Evolutionary conservation across 148 eudicot genomes (phyloP), one percentile per base, ranked within the genome.

Genomic region (Diospyros lotus): DNA sequence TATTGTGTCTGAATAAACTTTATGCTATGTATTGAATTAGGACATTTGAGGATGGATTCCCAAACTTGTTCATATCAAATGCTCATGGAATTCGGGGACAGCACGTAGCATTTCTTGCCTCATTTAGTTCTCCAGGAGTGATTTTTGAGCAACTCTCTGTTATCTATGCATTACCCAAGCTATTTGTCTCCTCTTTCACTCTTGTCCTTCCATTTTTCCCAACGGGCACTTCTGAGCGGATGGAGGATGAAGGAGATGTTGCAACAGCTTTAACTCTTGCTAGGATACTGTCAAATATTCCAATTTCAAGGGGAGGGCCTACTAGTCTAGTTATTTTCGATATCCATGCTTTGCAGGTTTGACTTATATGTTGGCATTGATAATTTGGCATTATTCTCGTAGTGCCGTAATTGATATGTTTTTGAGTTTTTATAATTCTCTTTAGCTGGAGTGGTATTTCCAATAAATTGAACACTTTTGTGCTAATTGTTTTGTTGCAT

Each of bases 191-290:
- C 67, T 95, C 98, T 6, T 95, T 95, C 84, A 92, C 97, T 3
- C 94, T 95, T 44, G 97, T 95, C 68, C 96, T 95, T 73, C 98
- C 98, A 5, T 95, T 95, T 84, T 95, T 95, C 81, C 98, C 98
- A 41, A 95, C 98, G 14, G 98, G 98, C 54, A 95, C 98, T 17
- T 92, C 87, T 65, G 98, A 95, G 85, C 89, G 98, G 38, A 95
- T 95, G 96, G 98, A 95, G 81, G 98, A 92, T 69, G 98, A 95
- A 86, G 98, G 98, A 71, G 98, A 95, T 79, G 86, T 95, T 75
- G 98, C 98, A 74, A 95, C 98, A 42, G 98, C 98, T 60, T 95
- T 95, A 69, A 89, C 98, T 42, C 94, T 95, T 56, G 96, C 98
- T 58, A 92, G 97, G 70, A 87, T 92, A 69, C 82, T 95, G 81